These are phyloP conservation scores for Debaryomyces coudertii DNA, from an alignment of 1,139 yeast genomes.

Conservation along the genomic window DNA sequence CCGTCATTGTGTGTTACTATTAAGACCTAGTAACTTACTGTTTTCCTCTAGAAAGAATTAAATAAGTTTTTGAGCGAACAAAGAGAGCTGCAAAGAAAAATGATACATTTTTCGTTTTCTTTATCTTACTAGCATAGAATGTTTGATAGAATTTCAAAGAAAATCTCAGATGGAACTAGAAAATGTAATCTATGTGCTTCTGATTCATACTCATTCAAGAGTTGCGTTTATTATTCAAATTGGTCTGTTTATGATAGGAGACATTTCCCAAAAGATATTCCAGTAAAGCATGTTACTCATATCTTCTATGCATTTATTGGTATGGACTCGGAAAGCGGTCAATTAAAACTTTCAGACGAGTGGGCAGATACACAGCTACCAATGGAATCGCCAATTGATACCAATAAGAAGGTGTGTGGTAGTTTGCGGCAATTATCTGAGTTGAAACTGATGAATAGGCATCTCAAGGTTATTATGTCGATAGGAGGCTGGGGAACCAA, in stretches of 20 bases:
- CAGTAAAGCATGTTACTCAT: conserved; percentile 60
- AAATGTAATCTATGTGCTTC: background rate
- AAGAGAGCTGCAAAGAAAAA: conserved; percentile 3
- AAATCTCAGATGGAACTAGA: background rate
- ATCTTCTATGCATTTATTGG: conserved; percentile 77
- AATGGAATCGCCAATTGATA: conserved; percentile 26
- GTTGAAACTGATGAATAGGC: conserved; percentile 51
- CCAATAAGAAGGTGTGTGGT: conserved; percentile 40
- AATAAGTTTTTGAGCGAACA: conserved; percentile 2
- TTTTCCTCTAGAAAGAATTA: background rate
- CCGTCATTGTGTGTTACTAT: background rate
- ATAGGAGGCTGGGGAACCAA: conserved; percentile 89
- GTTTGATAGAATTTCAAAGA: conserved; percentile 5
- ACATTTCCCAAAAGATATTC: conserved; percentile 70
- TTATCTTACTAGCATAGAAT: background rate
- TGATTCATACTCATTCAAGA: conserved; percentile 16
- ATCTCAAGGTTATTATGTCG: conserved; percentile 66
- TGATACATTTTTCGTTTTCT: background rate
- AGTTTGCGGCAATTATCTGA: conserved; percentile 58
- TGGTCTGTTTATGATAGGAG: conserved; percentile 77
- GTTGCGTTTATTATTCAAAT: conserved; percentile 44
- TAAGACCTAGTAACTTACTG: background rate
- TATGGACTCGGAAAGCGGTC: conserved; percentile 58
- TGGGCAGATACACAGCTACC: conserved; percentile 69
- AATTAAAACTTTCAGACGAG: conserved; percentile 56